phyloP scores from a whole-genome alignment of 2,329 filamentous ascomycete genomes.

The Pseudogymnoascus sp. region DNA sequence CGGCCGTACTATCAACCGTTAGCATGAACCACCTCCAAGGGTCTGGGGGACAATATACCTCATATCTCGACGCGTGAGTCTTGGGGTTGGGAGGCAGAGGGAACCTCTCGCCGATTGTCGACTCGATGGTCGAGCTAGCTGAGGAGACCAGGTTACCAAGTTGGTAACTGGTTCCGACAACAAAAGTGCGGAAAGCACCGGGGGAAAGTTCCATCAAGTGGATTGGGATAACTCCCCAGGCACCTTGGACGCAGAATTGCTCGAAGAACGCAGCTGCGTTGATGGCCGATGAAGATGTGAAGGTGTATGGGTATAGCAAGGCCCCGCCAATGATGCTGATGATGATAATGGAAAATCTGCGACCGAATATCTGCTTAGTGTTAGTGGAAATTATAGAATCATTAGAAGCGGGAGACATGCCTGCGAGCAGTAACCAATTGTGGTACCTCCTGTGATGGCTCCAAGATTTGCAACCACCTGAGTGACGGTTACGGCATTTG shows the following conservation, averaged over 20 bases:
- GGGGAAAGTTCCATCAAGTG: conserved; percentile 70
- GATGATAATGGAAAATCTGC: conserved; percentile 61
- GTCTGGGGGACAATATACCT: not conserved
- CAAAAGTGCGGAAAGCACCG: conserved; percentile 61
- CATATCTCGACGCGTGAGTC: conserved; percentile 26
- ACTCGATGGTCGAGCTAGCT: conserved; percentile 70
- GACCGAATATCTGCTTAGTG: conserved; percentile 48
- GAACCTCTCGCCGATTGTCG: conserved; percentile 67
- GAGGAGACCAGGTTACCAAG: conserved; percentile 69
- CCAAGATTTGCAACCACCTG: conserved; percentile 68
- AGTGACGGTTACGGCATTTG: conserved; percentile 53
- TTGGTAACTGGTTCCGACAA: conserved; percentile 68
- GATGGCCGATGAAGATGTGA: conserved; percentile 53
- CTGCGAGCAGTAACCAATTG: conserved; percentile 61
- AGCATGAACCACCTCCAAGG: not conserved
- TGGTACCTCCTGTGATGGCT: conserved; percentile 60
- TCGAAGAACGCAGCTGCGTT: conserved; percentile 81
- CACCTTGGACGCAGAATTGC: conserved; percentile 72
- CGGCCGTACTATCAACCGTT: conserved; percentile 67
- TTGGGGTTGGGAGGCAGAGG: conserved; percentile 54
- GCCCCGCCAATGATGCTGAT: conserved; percentile 64
- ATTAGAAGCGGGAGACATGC: not conserved
- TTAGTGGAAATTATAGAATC: not conserved
- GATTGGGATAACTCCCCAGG: conserved; percentile 68
- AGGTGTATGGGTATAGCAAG: conserved; percentile 77